Base-by-base conservation (phyloP, 202 grass and related monocot species). In the Carex arenaria region DNA sequence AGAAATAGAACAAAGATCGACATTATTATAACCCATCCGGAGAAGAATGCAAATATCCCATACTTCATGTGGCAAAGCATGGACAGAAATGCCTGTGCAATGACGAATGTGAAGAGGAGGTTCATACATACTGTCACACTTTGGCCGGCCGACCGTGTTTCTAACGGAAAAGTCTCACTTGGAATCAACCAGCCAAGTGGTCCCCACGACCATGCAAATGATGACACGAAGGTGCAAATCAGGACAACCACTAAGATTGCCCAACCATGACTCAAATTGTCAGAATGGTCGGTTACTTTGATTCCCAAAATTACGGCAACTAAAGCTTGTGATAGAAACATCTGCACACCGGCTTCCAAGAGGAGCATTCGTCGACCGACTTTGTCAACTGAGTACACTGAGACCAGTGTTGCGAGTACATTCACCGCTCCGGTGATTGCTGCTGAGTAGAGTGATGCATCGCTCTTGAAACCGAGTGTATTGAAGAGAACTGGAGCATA, bases 101-200 rank as follows among this genome's bases (percentile, higher is more conserved):
- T 98, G 87, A 93, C 78, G 85, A 98, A 95, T 85, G 95, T 98
- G 89, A 98, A 95, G 80, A 98, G 91, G 72, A 98, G 88, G 91
- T 98, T 98, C 82, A 86, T 59, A 84, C 93, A 98, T 12, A 98
- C 95, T 42, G 95, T 95, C 70, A 98, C 89, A 88, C 95, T 98
- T 81, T 98, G 95, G 47, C 95, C 95, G 0, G 93, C 93, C 5
- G 95, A 98, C 4, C 95, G n/a, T 7, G 95, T 98, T 91, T 98
- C 95, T 47, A 98, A 85, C 10, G 93, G 95, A 88, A 98, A 98
- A 0, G 89, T 98, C 91, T 98, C 95, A 80, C 95, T 98, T 40
- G 95, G 95, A 85, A 98, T 98, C 49, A 98, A 87, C 95, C 95
- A 98, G 0, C 95, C 95, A 0, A 98, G 93, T 2, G 95, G 95